Base-by-base conservation (phyloP, 176 grass and related monocot species). In the Bonia amplexicaulis region DNA sequence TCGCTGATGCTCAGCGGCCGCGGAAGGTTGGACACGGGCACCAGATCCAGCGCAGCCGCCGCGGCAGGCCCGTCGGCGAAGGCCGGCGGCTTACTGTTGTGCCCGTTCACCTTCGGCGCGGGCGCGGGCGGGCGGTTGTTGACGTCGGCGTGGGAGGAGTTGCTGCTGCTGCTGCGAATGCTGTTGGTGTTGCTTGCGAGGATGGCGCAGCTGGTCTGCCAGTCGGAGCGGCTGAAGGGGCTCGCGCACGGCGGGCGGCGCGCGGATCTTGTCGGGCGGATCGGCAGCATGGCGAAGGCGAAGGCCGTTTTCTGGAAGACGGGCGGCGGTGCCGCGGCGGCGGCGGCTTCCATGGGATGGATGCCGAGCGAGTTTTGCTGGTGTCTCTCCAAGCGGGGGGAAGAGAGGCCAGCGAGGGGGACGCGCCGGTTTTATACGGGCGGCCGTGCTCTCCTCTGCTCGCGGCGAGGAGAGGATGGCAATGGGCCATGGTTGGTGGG, bases 1-100 rank as follows among this genome's bases (percentile, higher is more conserved):
- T 97, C 95, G 35, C 57, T 88, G 83, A 97, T 94, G 81, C 79
- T 94, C 10, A 97, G 92, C 4, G 95, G 90, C 3, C 95, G 84
- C 9, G 86, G 90, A 0, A 97, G 88, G 80, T 92, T 94, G 6
- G 93, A 75, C 5, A 86, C 66, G 9, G 92, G 61, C 1, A 91
- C 81, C 82, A 94, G 90, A 87, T 92, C 95, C 17, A 89, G 65
- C 19, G 78, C 63, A 3, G 29, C 3, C 3, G 78, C 29, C 3
- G 71, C 6, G 37, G 79, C 12, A 10, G 71, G 4, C 12, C 1
- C 14, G 73, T 82, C 9, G 63, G 59, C 19, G 46, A 7, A 9
- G 42, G 74, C 52, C 5, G 35, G 76, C 55, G 45, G 20, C 62
- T 33, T 83, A 5, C n/a, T 31, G 54, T 14, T 35, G 23, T 60